Percentiles rank a stretch among this genome's conserved stretches.
These are phyloP conservation scores for Nitzschia sp. DNA, from an alignment of 108 stramenopile genomes.

Conservation along the genomic window DNA sequence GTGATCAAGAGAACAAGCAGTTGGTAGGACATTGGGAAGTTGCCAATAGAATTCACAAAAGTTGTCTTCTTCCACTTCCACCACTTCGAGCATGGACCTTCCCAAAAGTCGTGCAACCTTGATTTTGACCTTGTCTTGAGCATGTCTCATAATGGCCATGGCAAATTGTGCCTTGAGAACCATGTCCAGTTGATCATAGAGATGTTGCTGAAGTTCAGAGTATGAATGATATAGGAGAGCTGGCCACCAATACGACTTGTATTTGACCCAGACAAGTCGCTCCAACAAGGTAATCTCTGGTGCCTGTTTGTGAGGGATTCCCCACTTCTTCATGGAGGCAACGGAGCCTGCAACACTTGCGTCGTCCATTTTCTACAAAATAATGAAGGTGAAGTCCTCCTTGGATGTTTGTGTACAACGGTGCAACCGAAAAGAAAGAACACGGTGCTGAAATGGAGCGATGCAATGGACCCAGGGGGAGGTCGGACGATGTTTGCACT, in stretches of 20 bases:
- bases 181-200: conserved; percentile 30
- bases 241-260: conserved; percentile 37
- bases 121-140: conserved; percentile 13
- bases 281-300: conserved; percentile 27
- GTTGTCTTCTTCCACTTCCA: conserved; percentile 23
- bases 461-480: no score
- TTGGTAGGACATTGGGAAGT: conserved; percentile 33
- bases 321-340: conserved; percentile 38
- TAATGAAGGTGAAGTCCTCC: no score
- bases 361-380: background rate
- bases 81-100: conserved; percentile 25
- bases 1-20: conserved; percentile 14
- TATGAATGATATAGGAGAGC: conserved; percentile 33
- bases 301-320: conserved; percentile 23
- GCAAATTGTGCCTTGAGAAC: conserved; percentile 40
- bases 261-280: conserved; percentile 37
- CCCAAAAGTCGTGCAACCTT: conserved; percentile 36
- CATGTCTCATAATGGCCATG: conserved; percentile 34
- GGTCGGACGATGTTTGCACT: no score
- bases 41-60: conserved; percentile 37
- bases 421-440: no score
- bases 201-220: conserved; percentile 28
- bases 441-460: no score
- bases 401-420: no score
- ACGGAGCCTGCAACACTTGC: conserved; percentile 5